Evolutionary conservation across 139 green algal genomes (phyloP).

Genomic region (Tetratostichococcus sp.): DNA sequence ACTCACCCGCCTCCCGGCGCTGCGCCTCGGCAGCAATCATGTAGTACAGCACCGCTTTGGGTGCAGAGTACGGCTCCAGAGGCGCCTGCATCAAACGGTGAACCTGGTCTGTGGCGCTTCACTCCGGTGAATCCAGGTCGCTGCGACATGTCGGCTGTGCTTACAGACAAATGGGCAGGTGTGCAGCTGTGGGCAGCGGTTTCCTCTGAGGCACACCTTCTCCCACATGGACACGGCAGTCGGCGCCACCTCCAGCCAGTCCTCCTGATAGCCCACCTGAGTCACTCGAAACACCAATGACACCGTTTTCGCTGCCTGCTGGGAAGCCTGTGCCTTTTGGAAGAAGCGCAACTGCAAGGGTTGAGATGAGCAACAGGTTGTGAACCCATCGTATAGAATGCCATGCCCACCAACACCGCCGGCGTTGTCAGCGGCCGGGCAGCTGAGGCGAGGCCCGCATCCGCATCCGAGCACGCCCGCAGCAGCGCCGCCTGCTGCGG

Average conservation of each 20-base stretch:
- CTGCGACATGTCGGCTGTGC: too few relatives aligned
- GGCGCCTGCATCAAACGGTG: background rate
- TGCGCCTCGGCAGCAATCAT: constrained; percentile 8
- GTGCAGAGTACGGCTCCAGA: constrained; percentile 12
- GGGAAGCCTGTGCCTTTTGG: too few relatives aligned
- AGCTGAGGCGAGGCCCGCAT: background rate
- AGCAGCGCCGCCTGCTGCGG: background rate
- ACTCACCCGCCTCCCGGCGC: background rate
- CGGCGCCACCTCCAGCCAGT: constrained; percentile 22
- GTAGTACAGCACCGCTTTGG: constrained; percentile 20
- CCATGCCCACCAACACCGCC: background rate
- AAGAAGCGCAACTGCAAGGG: too few relatives aligned
- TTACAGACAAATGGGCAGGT: too few relatives aligned
- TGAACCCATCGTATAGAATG: too few relatives aligned
- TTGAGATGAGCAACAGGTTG: too few relatives aligned
- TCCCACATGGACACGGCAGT: constrained; percentile 17
- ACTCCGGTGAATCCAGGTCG: too few relatives aligned
- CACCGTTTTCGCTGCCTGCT: too few relatives aligned
- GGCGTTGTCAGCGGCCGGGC: background rate
- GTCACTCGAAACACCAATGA: too few relatives aligned
- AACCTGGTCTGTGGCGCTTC: background rate
- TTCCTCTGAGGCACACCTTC: background rate
- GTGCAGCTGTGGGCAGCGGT: too few relatives aligned
- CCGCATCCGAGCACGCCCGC: background rate
- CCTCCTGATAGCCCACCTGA: constrained; percentile 13